phyloP scores from a whole-genome alignment of 225 moss, liverwort and hornwort species.

The Sphagnum contortum region DNA sequence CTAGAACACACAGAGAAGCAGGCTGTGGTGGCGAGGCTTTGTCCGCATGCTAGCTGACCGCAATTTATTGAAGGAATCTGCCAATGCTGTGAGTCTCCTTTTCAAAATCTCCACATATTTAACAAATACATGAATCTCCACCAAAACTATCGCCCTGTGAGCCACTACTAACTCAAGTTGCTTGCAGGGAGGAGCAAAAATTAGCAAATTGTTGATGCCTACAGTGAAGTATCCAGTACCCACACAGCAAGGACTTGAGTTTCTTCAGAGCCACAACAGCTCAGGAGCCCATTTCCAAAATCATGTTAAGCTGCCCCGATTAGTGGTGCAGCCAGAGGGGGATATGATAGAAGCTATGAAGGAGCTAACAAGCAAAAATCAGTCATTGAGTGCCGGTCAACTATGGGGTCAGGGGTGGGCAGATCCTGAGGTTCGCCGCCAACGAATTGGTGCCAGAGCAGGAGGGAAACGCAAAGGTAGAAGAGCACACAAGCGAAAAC shows the following conservation, averaged over 20 bases:
- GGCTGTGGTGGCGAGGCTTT: constrained; percentile 67
- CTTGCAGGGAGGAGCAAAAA: constrained; percentile 3
- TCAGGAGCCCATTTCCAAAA: constrained; percentile 6
- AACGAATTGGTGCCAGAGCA: constrained; percentile 33
- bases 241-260: constrained; percentile 33
- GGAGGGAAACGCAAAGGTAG: constrained; percentile 21
- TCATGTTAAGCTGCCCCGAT: constrained; percentile 1
- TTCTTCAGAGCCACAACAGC: constrained; percentile 22
- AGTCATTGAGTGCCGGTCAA: constrained; percentile 12
- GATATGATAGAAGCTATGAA: constrained; percentile 59
- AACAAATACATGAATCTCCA: no score
- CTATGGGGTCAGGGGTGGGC: constrained; percentile 67
- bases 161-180: no score
- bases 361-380: constrained; percentile 17
- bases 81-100: constrained; percentile 19
- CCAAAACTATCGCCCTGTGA: background rate
- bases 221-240: constrained; percentile 36
- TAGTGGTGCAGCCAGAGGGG: constrained; percentile 46
- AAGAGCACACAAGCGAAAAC: constrained; percentile 24
- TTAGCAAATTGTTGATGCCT: constrained; percentile 45
- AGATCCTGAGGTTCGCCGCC: constrained; percentile 42
- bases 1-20: constrained; percentile 35
- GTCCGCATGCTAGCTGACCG: constrained; percentile 41
- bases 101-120: background rate
- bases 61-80: constrained; percentile 24